These are phyloP conservation scores for Pluteus cervinus DNA, from an alignment of 768 basidiomycete species.

Conservation along the genomic window DNA sequence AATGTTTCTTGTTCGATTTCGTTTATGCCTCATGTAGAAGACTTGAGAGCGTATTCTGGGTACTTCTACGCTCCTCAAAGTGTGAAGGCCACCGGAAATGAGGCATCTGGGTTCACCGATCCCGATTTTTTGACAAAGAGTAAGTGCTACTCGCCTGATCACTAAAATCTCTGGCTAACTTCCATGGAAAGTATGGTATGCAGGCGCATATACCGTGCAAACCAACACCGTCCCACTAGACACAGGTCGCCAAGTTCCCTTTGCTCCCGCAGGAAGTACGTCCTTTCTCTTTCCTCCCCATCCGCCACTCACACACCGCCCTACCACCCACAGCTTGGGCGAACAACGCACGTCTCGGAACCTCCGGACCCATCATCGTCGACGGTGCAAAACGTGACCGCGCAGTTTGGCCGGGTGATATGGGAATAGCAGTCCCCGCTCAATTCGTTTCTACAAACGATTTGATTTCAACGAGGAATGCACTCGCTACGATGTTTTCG, in stretches of 20 bases:
- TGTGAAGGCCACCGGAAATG: no score
- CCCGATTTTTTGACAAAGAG: conserved; percentile 45
- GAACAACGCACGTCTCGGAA: conserved; percentile 48
- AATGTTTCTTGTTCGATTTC: conserved; percentile 46
- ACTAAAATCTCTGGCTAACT: neutral
- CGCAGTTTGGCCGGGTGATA: conserved; percentile 39
- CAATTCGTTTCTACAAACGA: conserved; percentile 60
- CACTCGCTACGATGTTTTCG: conserved; percentile 53
- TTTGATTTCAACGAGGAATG: conserved; percentile 48
- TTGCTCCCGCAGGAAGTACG: conserved; percentile 37
- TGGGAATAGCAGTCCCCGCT: conserved; percentile 57
- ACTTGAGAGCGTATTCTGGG: conserved; percentile 43
- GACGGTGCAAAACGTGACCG: conserved; percentile 57
- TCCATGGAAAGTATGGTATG: conserved; percentile 43
- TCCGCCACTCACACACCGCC: neutral
- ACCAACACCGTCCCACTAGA: conserved; percentile 47
- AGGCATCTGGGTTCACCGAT: conserved; percentile 37
- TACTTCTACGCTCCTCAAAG: conserved; percentile 55
- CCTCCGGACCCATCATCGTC: conserved; percentile 55
- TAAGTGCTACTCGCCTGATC: conserved; percentile 8
- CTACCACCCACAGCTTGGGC: conserved; percentile 34
- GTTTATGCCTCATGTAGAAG: conserved; percentile 46
- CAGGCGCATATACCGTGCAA: conserved; percentile 58
- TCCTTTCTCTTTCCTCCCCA: conserved; percentile 1
- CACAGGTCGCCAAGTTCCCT: conserved; percentile 44